Evolutionary conservation across 768 basidiomycete species (phyloP), one percentile per base, ranked within the genome.

Genomic region (Agrocybe pediades): DNA sequence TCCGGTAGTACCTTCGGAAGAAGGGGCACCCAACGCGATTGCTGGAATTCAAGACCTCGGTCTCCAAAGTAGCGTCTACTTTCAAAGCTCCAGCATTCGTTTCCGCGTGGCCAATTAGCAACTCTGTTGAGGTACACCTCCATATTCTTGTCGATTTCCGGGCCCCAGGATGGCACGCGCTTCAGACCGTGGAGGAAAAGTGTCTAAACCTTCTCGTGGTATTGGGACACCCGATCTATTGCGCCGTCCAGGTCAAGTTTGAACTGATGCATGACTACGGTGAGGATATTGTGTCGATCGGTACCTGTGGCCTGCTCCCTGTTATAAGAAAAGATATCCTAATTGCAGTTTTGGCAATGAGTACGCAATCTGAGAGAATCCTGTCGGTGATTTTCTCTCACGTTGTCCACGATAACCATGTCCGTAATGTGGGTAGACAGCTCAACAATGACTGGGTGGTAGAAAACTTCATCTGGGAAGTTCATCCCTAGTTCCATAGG

Each of bases 61-160:
- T 53, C 65, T 2, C 71, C 72, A 25, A 78, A 79, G 57, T 78
- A 79, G 36, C 78, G 64, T 43, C 65, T 61, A 26, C 69, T 65
- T 55, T 80, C 77, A 49, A 82, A 83, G 51, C 73, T 76, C 83
- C 83, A 85, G 7, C 62, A 67, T 16, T 80, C 69, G 54, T 74
- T 75, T 1, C 74, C 80, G 6, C 77, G 68, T 0, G 82, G 73
- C 80, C 81, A 84, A 45, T 78, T 73, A 42, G 75, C 82, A 41
- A 84, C 63, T 0, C 80, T 80, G 46, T 73, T 65, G 24, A 78
- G 64, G 49, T 82, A 85, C 11, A 21, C 39, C 26, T 41, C 21
- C 4, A 83, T 73, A 23, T 75, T 67, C 0, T 56, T 53, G 57
- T 84, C 80, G 20, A 80, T 59, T 1, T 67, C 63, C 16, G 66